Evolutionary conservation across 306 rosid species (phyloP).

Genomic region (Rosa persica): DNA sequence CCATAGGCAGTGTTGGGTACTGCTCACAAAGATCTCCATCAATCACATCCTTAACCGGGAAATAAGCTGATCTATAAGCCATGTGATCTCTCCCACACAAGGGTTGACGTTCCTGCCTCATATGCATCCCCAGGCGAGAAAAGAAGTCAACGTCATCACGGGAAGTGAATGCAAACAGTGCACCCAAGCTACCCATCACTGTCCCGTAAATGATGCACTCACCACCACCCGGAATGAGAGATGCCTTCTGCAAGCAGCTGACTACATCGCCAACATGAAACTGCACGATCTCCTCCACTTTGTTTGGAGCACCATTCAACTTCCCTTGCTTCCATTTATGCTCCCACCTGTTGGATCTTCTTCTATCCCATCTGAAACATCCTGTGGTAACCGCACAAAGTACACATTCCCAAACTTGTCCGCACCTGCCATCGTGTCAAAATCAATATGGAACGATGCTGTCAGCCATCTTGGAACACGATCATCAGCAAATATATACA

Average conservation of each 20-base stretch:
- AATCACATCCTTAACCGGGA: slow-evolving; percentile 67
- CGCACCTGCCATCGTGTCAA: slow-evolving; percentile 98
- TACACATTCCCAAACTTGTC: slow-evolving; percentile 96
- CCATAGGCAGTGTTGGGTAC: slow-evolving; percentile 89
- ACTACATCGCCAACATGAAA: slow-evolving; percentile 84
- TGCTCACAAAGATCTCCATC: slow-evolving; percentile 99
- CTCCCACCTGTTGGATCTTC: slow-evolving; percentile 99
- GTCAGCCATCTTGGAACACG: slow-evolving; percentile 97
- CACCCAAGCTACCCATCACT: slow-evolving; percentile 95
- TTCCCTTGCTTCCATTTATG: slow-evolving; percentile 97
- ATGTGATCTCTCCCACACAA: slow-evolving; percentile 98
- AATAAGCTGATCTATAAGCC: slow-evolving; percentile 94
- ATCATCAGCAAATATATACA: slow-evolving; percentile 94
- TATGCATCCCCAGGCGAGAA: slow-evolving; percentile 94
- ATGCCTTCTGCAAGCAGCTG: slow-evolving; percentile 88
- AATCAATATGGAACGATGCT: slow-evolving; percentile 90
- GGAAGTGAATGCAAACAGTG: slow-evolving; percentile 90
- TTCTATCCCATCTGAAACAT: slow-evolving; percentile 94
- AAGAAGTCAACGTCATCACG: slow-evolving; percentile 98
- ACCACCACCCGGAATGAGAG: slow-evolving; percentile 95
- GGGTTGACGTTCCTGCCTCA: slow-evolving; percentile 98
- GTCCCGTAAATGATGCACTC: slow-evolving; percentile 92
- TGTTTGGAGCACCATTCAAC: slow-evolving; percentile 95
- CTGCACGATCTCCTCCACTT: slow-evolving; percentile 93
- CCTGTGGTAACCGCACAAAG: slow-evolving; percentile 85